Conservation (phyloP, 495 filamentous ascomycete genomes). For the Penicillium cataractarum region DNA sequence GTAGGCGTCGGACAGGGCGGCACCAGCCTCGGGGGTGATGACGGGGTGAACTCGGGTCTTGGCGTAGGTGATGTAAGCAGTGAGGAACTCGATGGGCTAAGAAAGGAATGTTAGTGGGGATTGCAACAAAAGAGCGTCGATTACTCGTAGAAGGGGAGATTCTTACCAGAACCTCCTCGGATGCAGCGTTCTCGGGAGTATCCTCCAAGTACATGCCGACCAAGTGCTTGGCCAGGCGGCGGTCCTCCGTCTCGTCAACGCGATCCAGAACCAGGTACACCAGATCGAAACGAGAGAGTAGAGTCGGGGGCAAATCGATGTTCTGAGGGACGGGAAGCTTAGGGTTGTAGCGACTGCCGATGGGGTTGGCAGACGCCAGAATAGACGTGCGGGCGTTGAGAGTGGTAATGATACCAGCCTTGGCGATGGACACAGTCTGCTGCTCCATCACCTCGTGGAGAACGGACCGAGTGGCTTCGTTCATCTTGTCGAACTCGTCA, state of each 20-base stretch:
- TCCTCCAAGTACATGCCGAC: slow-evolving; percentile 98
- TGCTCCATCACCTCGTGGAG: slow-evolving; percentile 99
- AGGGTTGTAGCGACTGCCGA: slow-evolving; percentile 95
- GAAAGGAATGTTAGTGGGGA: neutral
- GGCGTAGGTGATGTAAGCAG: slow-evolving; percentile 96
- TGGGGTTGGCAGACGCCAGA: slow-evolving; percentile 94
- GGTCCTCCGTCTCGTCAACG: slow-evolving; percentile 85
- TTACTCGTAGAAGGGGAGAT: too few species aligned
- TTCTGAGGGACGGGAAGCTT: slow-evolving; percentile 96
- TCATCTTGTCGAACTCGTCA: slow-evolving; percentile 99
- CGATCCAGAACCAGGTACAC: slow-evolving; percentile 96
- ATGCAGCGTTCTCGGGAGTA: slow-evolving; percentile 80
- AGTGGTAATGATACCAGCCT: slow-evolving; percentile 98
- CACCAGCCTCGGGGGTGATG: slow-evolving; percentile 74
- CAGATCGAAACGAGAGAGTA: slow-evolving; percentile 93
- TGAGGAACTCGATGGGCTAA: slow-evolving; percentile 91
- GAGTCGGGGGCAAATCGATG: slow-evolving; percentile 93
- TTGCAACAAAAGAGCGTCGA: too few species aligned
- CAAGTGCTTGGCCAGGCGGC: slow-evolving; percentile 86
- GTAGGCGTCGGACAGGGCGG: slow-evolving; percentile 82
- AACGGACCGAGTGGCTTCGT: slow-evolving; percentile 90
- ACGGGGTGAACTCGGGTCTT: slow-evolving; percentile 82
- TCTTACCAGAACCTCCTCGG: slow-evolving; percentile 78
- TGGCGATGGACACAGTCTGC: slow-evolving; percentile 97
- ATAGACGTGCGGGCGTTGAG: slow-evolving; percentile 94